A percentile compares a stretch with the other conserved stretches of the same genome.
phyloP scores from a whole-genome alignment of 73 alveolate genomes.

The Symbiodinium natans region DNA sequence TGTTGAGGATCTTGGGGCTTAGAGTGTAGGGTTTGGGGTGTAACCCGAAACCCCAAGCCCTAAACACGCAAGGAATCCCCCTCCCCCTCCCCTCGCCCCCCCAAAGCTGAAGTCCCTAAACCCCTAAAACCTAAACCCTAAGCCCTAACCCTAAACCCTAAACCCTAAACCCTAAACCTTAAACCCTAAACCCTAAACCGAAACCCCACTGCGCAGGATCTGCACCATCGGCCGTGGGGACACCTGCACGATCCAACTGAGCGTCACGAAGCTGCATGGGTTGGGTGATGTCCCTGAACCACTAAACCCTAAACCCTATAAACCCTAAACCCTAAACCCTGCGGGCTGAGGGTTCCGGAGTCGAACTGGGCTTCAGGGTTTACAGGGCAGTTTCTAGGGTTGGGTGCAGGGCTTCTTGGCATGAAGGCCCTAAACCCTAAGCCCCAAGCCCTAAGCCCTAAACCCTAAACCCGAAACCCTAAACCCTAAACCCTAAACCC shows the following conservation, averaged over 20 bases:
- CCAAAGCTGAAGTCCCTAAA: not conserved
- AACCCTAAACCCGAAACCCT: too few relatives aligned
- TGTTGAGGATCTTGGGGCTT: not conserved
- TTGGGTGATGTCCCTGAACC: not conserved
- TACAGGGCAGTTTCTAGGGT: not conserved
- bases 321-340: not conserved
- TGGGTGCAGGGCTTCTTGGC: not conserved
- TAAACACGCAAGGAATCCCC: not conserved
- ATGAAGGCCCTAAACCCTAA: too few relatives aligned
- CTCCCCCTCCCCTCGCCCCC: not conserved
- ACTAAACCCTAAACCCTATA: too few relatives aligned
- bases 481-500: too few relatives aligned
- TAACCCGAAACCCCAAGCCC: not conserved
- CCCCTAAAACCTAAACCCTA: too few relatives aligned
- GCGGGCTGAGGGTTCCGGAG: too few relatives aligned
- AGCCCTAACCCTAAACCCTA: too few relatives aligned
- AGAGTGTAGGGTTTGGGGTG: not conserved
- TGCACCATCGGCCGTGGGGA: conserved; percentile 94
- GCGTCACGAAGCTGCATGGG: not conserved
- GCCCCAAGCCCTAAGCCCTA: too few relatives aligned
- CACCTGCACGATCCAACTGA: conserved; percentile 71
- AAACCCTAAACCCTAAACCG: not conserved
- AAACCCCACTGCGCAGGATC: conserved; percentile 3
- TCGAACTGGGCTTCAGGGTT: not conserved
- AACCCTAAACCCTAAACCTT: not conserved